These are phyloP conservation scores for Coniosporium apollinis DNA, from an alignment of 495 filamentous ascomycete genomes.

Conservation along the genomic window DNA sequence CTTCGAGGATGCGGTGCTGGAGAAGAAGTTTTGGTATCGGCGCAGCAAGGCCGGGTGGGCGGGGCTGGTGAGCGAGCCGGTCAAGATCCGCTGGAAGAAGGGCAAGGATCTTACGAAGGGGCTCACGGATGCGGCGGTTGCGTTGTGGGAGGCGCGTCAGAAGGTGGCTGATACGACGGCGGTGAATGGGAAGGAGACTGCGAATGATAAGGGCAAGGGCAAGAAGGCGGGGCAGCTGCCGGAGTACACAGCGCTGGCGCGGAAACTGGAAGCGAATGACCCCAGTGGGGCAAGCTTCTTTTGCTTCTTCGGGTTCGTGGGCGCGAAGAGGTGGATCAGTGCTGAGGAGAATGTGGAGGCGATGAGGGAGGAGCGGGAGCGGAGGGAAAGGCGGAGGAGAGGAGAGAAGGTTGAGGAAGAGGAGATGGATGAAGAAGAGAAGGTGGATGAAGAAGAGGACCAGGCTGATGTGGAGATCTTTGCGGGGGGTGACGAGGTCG, in stretches of 20 bases:
- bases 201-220: constrained; percentile 3
- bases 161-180: constrained; percentile 34
- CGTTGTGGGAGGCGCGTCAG: constrained; percentile 49
- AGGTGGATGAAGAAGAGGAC: constrained; percentile 35
- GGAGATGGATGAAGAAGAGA: constrained; percentile 36
- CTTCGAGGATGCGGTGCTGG: constrained; percentile 56
- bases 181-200: constrained; percentile 7
- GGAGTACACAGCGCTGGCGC: constrained; percentile 33
- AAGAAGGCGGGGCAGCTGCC: no score
- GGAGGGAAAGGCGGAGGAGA: constrained; percentile 34
- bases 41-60: constrained; percentile 43
- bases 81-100: constrained; percentile 75
- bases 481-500: constrained; percentile 62
- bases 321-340: constrained; percentile 40
- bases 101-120: constrained; percentile 71
- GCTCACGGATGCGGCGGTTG: constrained; percentile 50
- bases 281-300: constrained; percentile 63
- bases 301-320: constrained; percentile 59
- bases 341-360: constrained; percentile 52
- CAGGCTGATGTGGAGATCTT: constrained; percentile 55
- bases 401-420: constrained; percentile 39
- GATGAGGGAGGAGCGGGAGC: constrained; percentile 39
- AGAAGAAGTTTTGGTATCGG: constrained; percentile 82
- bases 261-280: constrained; percentile 39
- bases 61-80: constrained; percentile 69